Conservation (phyloP, 805 yeast species). For the Candida dendrica region DNA sequence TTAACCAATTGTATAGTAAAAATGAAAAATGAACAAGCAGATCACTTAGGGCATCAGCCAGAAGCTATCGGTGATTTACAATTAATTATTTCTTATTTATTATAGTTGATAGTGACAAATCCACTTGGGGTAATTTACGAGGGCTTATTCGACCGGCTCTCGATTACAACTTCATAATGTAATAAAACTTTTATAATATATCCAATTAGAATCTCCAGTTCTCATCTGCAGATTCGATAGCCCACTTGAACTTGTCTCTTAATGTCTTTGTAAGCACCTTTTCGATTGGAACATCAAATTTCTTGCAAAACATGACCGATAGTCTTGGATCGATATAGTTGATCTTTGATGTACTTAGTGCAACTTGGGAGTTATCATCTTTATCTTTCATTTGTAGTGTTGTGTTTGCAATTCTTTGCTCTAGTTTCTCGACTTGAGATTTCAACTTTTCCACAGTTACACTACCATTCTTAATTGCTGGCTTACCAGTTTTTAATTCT, state of each 20-base stretch:
- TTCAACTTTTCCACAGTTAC: conserved; percentile 56
- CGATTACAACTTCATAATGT: too few species aligned
- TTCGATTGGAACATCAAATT: conserved; percentile 83
- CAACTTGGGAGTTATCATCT: conserved; percentile 90
- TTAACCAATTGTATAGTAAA: too few species aligned
- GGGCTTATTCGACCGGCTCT: too few species aligned
- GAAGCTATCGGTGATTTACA: too few species aligned
- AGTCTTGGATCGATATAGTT: conserved; percentile 94
- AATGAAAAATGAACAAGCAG: too few species aligned
- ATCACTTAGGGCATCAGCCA: too few species aligned
- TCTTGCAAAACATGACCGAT: conserved; percentile 83
- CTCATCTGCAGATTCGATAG: conserved; percentile 83
- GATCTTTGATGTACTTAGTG: conserved; percentile 87
- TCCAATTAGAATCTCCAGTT: conserved; percentile 75
- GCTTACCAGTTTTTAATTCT: conserved; percentile 55
- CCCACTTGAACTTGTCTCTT: conserved; percentile 93
- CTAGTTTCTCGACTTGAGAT: conserved; percentile 63
- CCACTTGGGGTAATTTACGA: too few species aligned
- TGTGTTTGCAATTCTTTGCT: conserved; percentile 61
- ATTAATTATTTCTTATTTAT: too few species aligned
- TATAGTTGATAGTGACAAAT: too few species aligned
- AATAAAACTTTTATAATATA: too few species aligned
- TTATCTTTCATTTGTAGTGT: conserved; percentile 78
- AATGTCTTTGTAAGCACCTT: conserved; percentile 86
- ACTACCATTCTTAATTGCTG: conserved; percentile 41